Conservation (phyloP, 805 yeast species). For the Kodamaea sagamina region DNA sequence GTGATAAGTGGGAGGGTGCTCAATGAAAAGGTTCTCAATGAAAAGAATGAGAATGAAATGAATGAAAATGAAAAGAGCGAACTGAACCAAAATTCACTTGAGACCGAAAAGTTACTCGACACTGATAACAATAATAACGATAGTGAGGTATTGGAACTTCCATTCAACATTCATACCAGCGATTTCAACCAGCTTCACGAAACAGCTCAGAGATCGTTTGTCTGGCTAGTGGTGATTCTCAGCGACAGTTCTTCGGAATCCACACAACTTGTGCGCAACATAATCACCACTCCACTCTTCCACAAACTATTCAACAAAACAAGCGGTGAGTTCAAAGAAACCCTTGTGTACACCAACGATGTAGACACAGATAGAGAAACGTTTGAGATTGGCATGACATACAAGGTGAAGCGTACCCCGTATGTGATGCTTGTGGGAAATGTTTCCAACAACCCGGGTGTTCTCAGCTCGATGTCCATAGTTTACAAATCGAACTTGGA, state of each 20-base stretch:
- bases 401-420: conserved; percentile 33
- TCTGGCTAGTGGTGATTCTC: conserved; percentile 38
- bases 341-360: conserved; percentile 32
- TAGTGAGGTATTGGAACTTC: neutral
- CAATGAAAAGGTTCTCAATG: no score
- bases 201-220: conserved; percentile 27
- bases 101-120: neutral
- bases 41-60: conserved; percentile 10
- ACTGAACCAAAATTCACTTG: neutral
- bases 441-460: conserved; percentile 35
- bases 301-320: conserved; percentile 19
- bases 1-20: conserved; percentile 12
- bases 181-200: conserved; percentile 36
- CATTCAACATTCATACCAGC: conserved; percentile 15
- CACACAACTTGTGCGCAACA: conserved; percentile 18
- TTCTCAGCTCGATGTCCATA: conserved; percentile 42
- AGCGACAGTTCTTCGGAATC: conserved; percentile 28
- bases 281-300: conserved; percentile 21
- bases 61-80: conserved; percentile 7
- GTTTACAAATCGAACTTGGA: conserved; percentile 34
- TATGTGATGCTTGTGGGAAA: conserved; percentile 41
- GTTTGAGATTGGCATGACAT: conserved; percentile 37
- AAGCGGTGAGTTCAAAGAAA: conserved; percentile 29
- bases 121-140: neutral
- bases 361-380: conserved; percentile 38